Evolutionary conservation across 768 basidiomycete species (phyloP).

Genomic region (Rhodosporidiobolus odoratus): DNA sequence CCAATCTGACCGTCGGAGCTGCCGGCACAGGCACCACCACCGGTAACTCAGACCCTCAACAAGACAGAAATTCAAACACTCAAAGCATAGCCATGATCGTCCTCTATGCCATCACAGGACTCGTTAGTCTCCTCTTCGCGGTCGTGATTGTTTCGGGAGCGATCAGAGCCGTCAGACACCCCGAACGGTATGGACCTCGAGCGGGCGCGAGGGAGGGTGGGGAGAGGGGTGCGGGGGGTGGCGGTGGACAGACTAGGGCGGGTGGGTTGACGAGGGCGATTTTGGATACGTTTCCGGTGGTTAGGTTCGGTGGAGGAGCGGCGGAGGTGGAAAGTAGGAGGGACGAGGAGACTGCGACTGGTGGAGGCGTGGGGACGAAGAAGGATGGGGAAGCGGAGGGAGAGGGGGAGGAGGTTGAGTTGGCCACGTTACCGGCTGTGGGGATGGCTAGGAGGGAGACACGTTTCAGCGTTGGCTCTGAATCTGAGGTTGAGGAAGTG

Average conservation of each 20-base stretch:
- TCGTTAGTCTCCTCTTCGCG: constrained; percentile 77
- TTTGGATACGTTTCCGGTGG: constrained; percentile 88
- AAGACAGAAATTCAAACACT: constrained; percentile 6
- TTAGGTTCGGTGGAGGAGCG: constrained; percentile 63
- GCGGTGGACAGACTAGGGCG: constrained; percentile 60
- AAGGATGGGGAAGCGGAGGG: constrained; percentile 35
- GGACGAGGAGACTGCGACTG: constrained; percentile 8
- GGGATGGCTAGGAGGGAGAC: background rate
- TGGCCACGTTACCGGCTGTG: constrained; percentile 2
- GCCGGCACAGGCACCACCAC: constrained; percentile 60
- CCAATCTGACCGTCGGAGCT: constrained; percentile 51
- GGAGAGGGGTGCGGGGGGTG: constrained; percentile 47
- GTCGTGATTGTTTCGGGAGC: constrained; percentile 80
- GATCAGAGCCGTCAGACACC: constrained; percentile 73
- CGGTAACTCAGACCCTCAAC: too few species aligned
- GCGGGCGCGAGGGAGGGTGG: constrained; percentile 44
- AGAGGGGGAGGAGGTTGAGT: constrained; percentile 4
- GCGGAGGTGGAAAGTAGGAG: background rate
- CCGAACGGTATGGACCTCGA: constrained; percentile 84
- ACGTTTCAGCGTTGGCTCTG: background rate
- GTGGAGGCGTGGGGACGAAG: background rate
- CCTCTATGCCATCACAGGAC: constrained; percentile 72
- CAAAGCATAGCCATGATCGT: constrained; percentile 63
- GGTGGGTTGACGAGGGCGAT: constrained; percentile 86
- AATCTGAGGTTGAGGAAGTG: background rate